These are phyloP conservation scores for Cystobasidiaceae sp. DNA, from an alignment of 1,284 basidiomycete species.

Conservation along the genomic window DNA sequence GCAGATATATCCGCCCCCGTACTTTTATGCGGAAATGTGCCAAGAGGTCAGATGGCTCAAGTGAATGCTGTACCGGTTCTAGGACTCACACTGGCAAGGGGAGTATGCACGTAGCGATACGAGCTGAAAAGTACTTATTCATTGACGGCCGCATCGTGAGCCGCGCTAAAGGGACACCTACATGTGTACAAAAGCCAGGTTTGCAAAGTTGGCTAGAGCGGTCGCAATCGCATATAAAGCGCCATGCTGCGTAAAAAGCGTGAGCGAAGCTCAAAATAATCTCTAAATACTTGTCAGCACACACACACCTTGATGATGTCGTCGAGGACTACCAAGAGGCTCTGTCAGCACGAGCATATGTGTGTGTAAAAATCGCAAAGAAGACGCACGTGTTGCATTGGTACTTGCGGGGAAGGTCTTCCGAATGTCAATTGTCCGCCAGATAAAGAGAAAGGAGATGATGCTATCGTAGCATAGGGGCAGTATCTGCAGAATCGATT, in stretches of 20 bases:
- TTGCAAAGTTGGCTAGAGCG: too few relatives aligned
- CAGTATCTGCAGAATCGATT: not conserved
- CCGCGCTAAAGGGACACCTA: not conserved
- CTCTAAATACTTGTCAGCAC: too few relatives aligned
- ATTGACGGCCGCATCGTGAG: too few relatives aligned
- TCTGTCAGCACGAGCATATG: not conserved
- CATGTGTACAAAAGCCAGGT: too few relatives aligned
- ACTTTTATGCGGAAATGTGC: not conserved
- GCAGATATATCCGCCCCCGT: conserved; percentile 1
- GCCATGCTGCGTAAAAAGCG: too few relatives aligned
- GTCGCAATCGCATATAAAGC: too few relatives aligned
- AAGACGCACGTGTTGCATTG: not conserved
- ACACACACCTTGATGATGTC: too few relatives aligned
- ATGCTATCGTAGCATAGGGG: not conserved
- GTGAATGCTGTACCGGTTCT: not conserved
- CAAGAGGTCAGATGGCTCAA: not conserved
- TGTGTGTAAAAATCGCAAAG: not conserved
- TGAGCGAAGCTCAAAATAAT: too few relatives aligned
- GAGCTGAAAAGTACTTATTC: too few relatives aligned
- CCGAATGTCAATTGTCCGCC: not conserved
- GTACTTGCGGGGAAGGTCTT: not conserved
- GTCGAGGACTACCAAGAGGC: not conserved
- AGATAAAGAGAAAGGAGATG: not conserved
- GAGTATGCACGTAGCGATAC: not conserved
- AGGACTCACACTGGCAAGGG: not conserved